A percentile compares a stretch with the other conserved stretches of the same genome.
phyloP scores from a whole-genome alignment of 1,284 basidiomycete genomes.

The Porogramme epimiltina region DNA sequence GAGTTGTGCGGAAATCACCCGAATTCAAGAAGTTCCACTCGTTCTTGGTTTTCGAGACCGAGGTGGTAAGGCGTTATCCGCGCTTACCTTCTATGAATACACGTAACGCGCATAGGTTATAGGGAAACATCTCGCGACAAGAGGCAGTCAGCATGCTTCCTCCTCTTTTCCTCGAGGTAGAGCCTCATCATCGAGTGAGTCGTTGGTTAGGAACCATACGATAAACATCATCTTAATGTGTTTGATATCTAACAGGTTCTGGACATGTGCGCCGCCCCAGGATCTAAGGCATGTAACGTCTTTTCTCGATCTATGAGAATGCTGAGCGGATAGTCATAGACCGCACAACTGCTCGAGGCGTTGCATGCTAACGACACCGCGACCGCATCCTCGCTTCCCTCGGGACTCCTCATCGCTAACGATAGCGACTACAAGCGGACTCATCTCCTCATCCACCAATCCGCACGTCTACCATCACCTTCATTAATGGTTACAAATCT shows the following conservation, averaged over 20 bases:
- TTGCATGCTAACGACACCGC: slow-evolving; percentile 72
- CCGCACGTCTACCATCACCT: slow-evolving; percentile 91
- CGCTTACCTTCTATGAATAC: too few relatives aligned
- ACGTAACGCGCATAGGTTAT: neutral
- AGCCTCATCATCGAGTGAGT: slow-evolving; percentile 83
- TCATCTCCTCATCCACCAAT: slow-evolving; percentile 97
- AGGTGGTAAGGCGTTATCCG: slow-evolving; percentile 66
- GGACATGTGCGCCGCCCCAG: slow-evolving; percentile 99
- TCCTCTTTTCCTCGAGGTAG: slow-evolving; percentile 92
- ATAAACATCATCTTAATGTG: too few relatives aligned
- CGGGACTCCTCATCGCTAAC: slow-evolving; percentile 86
- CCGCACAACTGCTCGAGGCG: slow-evolving; percentile 90
- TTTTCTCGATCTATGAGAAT: neutral
- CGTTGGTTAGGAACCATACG: neutral
- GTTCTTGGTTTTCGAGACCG: slow-evolving; percentile 97
- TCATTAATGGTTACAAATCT: slow-evolving; percentile 95
- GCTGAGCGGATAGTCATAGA: slow-evolving; percentile 44
- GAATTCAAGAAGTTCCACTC: slow-evolving; percentile 97
- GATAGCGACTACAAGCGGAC: slow-evolving; percentile 94
- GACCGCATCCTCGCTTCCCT: slow-evolving; percentile 64
- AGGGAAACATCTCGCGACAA: slow-evolving; percentile 96
- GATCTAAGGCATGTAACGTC: slow-evolving; percentile 75
- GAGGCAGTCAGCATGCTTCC: slow-evolving; percentile 99
- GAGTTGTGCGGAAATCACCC: slow-evolving; percentile 86
- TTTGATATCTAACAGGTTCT: slow-evolving; percentile 62